Evolutionary conservation across 495 filamentous ascomycete genomes (phyloP), one percentile per base, ranked within the genome.

Genomic region (Penicillium robsamsonii): DNA sequence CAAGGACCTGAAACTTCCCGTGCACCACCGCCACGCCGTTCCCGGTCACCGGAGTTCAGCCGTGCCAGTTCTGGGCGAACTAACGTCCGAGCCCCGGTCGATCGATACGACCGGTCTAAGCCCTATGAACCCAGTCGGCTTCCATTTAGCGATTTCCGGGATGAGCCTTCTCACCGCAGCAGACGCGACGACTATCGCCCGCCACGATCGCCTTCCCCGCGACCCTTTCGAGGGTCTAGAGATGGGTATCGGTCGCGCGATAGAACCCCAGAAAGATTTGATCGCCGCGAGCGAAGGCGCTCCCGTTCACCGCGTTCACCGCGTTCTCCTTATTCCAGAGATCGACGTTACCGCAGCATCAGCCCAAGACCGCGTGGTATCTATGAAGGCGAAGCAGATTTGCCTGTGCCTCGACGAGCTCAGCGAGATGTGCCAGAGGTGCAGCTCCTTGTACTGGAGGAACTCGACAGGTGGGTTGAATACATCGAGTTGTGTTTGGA

Each of bases 341-440:
- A 81, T 49, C 77, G 80, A 24, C 74, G 84, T 37, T 91, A 89
- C 64, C 79, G 89, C 52, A 90, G 83, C 53, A 83, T 83, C 2
- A 91, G 84, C 59, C 88, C 88, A 2, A 76, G 83, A 52, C 73
- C 71, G 18, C 75, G 79, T 24, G 66, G 80, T 8, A 60, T 71
- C 0, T 75, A 77, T 44, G 82, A 85, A 35, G 77, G 78, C 20
- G 87, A 88, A 59, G 75, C 78, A 22, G 81, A 84, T 40, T 73
- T 89, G 4, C 86, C 86, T 15, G 80, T 96, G 18, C 89, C 92
- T 24, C 79, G 86, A 56, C 83, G 93, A 56, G 81, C 82, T 47
- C 84, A 89, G 2, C 74, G 81, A 50, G 85, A 96, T 56, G 84
- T 97, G 20, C 94, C 94, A 4, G 94, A 97, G 62, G 89, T 97